phyloP scores from a whole-genome alignment of 1,284 basidiomycete species.

The Ceratobasidium sp. region DNA sequence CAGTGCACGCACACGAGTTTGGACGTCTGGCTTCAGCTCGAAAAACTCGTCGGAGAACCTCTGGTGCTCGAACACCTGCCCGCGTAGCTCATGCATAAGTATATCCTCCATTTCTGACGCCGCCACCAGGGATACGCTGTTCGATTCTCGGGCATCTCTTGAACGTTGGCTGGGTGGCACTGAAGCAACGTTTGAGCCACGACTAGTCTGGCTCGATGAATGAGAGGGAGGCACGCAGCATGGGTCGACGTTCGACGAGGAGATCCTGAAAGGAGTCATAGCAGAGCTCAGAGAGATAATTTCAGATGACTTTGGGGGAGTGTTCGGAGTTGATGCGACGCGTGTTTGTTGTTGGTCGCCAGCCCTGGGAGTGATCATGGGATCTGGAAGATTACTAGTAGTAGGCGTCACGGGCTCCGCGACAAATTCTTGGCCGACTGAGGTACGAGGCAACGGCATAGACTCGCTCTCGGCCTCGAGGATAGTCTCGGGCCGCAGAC shows the following conservation, averaged over 20 bases:
- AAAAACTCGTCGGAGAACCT: constrained; percentile 23
- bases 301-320: not conserved
- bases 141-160: not conserved
- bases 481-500: constrained; percentile 21
- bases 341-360: not conserved
- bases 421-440: not conserved
- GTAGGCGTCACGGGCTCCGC: not conserved
- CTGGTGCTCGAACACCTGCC: constrained; percentile 6
- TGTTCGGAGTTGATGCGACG: not conserved
- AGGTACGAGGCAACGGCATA: not conserved
- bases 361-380: not conserved
- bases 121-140: not conserved
- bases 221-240: not conserved
- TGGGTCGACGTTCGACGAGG: constrained; percentile 5
- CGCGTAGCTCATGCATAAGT: constrained; percentile 18
- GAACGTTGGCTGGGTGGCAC: not conserved
- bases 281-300: not conserved
- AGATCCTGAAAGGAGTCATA: not conserved
- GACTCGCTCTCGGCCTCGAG: not conserved
- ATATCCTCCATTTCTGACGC: constrained; percentile 10
- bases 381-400: too few relatives aligned
- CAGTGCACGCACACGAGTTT: not conserved
- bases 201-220: not conserved
- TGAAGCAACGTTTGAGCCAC: not conserved
- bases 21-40: not conserved